Conservation (phyloP, 1,284 basidiomycete species). For the Trametes sp. region DNA sequence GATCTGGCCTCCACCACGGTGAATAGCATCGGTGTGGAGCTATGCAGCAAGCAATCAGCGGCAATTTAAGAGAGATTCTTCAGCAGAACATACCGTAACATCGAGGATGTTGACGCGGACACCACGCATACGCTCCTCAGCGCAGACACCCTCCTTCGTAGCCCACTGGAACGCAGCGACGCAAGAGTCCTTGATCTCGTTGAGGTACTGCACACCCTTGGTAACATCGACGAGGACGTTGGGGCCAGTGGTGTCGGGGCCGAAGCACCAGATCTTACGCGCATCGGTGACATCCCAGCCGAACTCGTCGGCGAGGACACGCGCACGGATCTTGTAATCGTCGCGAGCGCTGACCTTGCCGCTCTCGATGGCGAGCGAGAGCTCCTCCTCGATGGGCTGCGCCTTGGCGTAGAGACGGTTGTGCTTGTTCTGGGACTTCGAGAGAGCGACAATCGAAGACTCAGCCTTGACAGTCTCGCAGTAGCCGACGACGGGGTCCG, state of each 20-base stretch:
- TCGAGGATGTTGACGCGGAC: constrained; percentile 96
- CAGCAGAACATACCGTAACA: constrained; percentile 76
- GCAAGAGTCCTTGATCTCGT: constrained; percentile 99
- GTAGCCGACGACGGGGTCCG: constrained; percentile 98
- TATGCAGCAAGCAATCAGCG: constrained; percentile 40
- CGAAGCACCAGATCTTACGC: constrained; percentile 99
- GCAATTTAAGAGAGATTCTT: constrained; percentile 12
- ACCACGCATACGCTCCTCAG: constrained; percentile 99
- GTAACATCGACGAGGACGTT: constrained; percentile 98
- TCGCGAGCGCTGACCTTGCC: constrained; percentile 93
- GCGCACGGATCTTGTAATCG: constrained; percentile 97
- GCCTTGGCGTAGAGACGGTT: constrained; percentile 98
- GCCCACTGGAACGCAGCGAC: constrained; percentile 99
- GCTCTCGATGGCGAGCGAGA: constrained; percentile 91
- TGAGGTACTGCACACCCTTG: constrained; percentile 98
- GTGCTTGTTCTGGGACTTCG: constrained; percentile 99
- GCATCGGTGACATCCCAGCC: constrained; percentile 99
- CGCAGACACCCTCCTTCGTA: constrained; percentile 96
- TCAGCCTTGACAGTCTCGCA: constrained; percentile 98
- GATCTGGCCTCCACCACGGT: constrained; percentile 99
- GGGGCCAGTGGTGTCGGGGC: constrained; percentile 97
- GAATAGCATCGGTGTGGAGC: constrained; percentile 99
- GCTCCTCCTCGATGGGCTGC: constrained; percentile 92
- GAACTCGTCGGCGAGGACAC: constrained; percentile 94
- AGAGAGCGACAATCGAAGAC: constrained; percentile 95